Conservation (phyloP, 305 asterid genomes). For the Monarda citriodora region DNA sequence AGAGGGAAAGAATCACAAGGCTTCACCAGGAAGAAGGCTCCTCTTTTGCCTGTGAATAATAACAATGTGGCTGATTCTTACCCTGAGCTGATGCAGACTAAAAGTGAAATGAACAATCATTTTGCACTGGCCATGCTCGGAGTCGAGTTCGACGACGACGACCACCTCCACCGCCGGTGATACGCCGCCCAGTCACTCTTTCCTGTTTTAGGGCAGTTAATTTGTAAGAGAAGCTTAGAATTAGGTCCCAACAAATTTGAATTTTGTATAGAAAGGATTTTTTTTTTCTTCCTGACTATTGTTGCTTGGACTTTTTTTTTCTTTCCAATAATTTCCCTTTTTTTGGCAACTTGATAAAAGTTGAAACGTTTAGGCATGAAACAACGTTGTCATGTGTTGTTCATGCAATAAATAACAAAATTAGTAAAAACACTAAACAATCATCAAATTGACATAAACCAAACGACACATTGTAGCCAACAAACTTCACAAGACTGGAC, state of each 20-base stretch:
- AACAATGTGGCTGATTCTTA: constrained; percentile 26
- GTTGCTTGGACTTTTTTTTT: constrained; percentile 7
- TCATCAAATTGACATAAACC: not conserved
- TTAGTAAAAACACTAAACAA: not conserved
- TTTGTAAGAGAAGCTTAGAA: constrained; percentile 18
- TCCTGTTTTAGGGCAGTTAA: constrained; percentile 5
- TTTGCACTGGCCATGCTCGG: constrained; percentile 89
- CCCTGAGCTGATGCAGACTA: constrained; percentile 50
- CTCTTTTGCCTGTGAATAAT: constrained; percentile 29
- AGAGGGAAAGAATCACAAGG: constrained; percentile 43
- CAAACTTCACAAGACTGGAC: not conserved
- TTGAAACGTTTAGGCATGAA: too few species aligned
- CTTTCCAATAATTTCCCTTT: too few species aligned
- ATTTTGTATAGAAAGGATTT: constrained; percentile 35
- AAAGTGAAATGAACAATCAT: constrained; percentile 75
- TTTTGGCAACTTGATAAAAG: too few species aligned
- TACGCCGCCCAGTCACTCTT: not conserved
- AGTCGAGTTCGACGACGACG: constrained; percentile 70
- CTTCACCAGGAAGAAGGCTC: constrained; percentile 47
- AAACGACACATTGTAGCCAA: not conserved
- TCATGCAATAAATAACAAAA: not conserved
- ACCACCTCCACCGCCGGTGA: constrained; percentile 55
- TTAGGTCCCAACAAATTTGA: constrained; percentile 27
- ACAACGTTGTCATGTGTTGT: too few species aligned
- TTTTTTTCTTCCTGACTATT: not conserved